Evolutionary conservation across 1,139 yeast species (phyloP), one percentile per base, ranked within the genome.

Genomic region (Suhomyces atakaporum): DNA sequence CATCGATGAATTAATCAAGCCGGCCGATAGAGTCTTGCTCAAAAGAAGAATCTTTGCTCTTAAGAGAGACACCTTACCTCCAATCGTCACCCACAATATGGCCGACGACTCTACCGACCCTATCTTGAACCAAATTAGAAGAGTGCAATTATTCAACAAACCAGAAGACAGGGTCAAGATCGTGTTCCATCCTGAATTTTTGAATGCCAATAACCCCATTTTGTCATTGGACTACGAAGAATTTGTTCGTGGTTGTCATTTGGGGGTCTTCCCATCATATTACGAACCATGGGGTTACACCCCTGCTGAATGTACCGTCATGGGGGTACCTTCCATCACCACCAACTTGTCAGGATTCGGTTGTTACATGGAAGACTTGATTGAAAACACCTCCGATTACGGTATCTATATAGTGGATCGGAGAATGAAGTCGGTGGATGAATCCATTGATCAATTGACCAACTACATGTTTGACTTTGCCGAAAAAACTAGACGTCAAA

Each of bases 231-330:
- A 92, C 62, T 92, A 92, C 60, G 98, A 92, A 56, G 98, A 92
- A 60, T 92, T 92, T 63, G 98, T 92, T 25, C 80, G 98, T 53
- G 98, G 98, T 44, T 90, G 97, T 62, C 97, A 92, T 63, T 72
- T 92, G 67, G 98, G 98, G 60, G 96, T 92, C 35, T 92, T 92
- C 82, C 98, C 98, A 34, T 88, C 97, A 0, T 92, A 92, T 66
- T 92, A 92, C 58, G 98, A 92, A 65, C 98, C 98, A 5, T 92
- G 98, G 98, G 98, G 98, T 24, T 92, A 92, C 64, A 92, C 98
- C 5, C 98, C 98, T 8, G 97, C 97, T 8, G 98, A 92, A 62
- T 92, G 98, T 71, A 92, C 98, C 1, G 98, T 92, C 24, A 92
- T 92, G 98, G 98, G 98, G 43, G 95, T 92, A 40, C 98, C 98